phyloP scores from a whole-genome alignment of 208 protist species.

The Leishmania lainsoni region DNA sequence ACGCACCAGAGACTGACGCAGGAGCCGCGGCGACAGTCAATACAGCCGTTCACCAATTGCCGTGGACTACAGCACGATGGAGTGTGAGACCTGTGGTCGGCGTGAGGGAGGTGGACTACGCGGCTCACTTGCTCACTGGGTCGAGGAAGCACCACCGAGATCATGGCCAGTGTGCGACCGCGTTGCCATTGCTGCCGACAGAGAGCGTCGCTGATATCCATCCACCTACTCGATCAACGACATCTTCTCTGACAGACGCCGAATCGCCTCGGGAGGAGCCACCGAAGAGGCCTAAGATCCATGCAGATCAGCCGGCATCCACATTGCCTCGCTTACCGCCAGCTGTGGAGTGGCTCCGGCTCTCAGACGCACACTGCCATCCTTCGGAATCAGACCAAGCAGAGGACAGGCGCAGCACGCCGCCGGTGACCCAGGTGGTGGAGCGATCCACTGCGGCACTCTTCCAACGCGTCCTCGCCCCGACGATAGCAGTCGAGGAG shows the following conservation, averaged over 20 bases:
- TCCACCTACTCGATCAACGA: background rate
- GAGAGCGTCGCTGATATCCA: background rate
- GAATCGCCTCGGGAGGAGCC: background rate
- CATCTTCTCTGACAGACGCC: background rate
- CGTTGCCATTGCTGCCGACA: background rate
- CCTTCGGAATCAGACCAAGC: background rate
- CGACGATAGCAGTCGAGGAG: background rate
- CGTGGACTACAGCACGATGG: constrained; percentile 1
- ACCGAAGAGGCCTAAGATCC: background rate
- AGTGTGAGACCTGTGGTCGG: constrained; percentile 4
- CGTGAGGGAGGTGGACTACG: background rate
- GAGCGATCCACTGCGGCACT: background rate
- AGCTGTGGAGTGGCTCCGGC: constrained; percentile 4
- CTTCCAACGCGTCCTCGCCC: background rate
- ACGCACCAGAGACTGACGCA: background rate
- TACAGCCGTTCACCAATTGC: background rate
- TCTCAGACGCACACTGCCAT: background rate
- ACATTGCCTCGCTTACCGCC: background rate
- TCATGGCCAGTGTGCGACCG: background rate
- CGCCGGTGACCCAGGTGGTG: background rate
- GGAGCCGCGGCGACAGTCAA: background rate
- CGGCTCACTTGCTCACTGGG: background rate
- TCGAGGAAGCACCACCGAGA: background rate
- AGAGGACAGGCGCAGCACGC: background rate
- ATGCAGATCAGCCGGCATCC: background rate